Evolutionary conservation across 441 rosid genomes (phyloP).

Genomic region (Jatropha multifida): DNA sequence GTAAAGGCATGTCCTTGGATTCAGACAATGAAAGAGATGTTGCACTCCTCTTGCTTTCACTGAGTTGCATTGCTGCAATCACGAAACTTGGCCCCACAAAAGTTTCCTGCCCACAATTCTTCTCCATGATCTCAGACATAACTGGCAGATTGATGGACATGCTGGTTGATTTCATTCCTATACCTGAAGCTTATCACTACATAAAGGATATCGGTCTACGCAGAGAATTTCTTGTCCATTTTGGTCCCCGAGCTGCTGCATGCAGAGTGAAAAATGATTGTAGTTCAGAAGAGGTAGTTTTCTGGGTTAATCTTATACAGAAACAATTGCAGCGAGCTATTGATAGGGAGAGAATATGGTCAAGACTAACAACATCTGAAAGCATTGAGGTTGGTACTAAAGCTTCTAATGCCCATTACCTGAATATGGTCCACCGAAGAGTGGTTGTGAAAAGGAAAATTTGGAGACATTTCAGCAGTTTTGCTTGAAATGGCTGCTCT

Average conservation of each 20-base stretch:
- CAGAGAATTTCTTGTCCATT: constrained; percentile 93
- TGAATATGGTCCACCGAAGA: not conserved
- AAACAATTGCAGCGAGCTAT: constrained; percentile 83
- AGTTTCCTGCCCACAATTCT: constrained; percentile 74
- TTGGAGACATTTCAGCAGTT: not conserved
- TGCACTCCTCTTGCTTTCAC: constrained; percentile 78
- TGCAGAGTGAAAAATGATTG: constrained; percentile 67
- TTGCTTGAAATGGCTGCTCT: not conserved
- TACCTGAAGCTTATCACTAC: constrained; percentile 65
- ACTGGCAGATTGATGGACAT: constrained; percentile 90
- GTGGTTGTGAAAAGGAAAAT: not conserved
- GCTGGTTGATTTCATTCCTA: constrained; percentile 72
- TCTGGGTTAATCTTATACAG: constrained; percentile 96
- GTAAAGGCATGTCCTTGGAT: constrained; percentile 46
- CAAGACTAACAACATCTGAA: constrained; percentile 89
- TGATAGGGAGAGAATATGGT: constrained; percentile 98
- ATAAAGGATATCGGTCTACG: constrained; percentile 72
- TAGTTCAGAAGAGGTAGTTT: constrained; percentile 77
- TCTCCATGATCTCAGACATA: constrained; percentile 66
- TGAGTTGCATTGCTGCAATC: constrained; percentile 82
- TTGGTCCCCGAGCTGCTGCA: constrained; percentile 91
- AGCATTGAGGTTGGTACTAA: constrained; percentile 82
- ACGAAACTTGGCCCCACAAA: constrained; percentile 89
- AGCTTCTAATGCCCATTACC: not conserved
- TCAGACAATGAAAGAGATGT: constrained; percentile 60